Evolutionary conservation across 2,329 filamentous ascomycete genomes (phyloP).

Genomic region (Conoideocrella luteorostrata): DNA sequence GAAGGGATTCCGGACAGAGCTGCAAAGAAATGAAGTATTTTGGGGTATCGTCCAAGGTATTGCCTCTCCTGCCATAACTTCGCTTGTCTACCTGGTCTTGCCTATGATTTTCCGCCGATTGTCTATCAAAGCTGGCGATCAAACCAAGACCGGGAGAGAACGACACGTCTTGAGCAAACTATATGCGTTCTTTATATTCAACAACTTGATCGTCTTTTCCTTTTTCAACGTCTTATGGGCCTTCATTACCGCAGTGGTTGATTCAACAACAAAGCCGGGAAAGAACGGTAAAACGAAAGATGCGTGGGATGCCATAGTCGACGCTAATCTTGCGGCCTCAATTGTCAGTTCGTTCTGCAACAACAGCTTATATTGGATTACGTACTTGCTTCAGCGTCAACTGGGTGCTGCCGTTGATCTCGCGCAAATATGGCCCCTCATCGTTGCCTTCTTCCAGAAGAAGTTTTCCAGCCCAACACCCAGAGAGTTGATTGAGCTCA

Average conservation of each 20-base stretch:
- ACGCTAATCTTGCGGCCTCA: slow-evolving; percentile 54
- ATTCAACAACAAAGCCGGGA: slow-evolving; percentile 37
- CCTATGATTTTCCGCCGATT: slow-evolving; percentile 88
- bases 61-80: slow-evolving; percentile 78
- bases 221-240: slow-evolving; percentile 78
- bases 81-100: slow-evolving; percentile 77
- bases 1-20: slow-evolving; percentile 61
- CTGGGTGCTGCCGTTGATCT: slow-evolving; percentile 90
- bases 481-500: slow-evolving; percentile 83
- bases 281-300: slow-evolving; percentile 40
- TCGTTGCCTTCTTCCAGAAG: slow-evolving; percentile 78
- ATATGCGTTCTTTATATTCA: slow-evolving; percentile 95
- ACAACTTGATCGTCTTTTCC: slow-evolving; percentile 92
- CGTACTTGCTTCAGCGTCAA: slow-evolving; percentile 87
- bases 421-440: slow-evolving; percentile 77
- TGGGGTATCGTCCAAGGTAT: slow-evolving; percentile 95
- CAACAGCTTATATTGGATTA: slow-evolving; percentile 89
- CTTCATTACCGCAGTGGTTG: slow-evolving; percentile 61
- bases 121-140: slow-evolving; percentile 75
- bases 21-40: slow-evolving; percentile 55
- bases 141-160: slow-evolving; percentile 87
- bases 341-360: slow-evolving; percentile 71
- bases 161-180: slow-evolving; percentile 85
- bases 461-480: slow-evolving; percentile 85
- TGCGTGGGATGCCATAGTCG: slow-evolving; percentile 62